Conservation (phyloP, 306 rosid genomes). For the Glycine latifolia region DNA sequence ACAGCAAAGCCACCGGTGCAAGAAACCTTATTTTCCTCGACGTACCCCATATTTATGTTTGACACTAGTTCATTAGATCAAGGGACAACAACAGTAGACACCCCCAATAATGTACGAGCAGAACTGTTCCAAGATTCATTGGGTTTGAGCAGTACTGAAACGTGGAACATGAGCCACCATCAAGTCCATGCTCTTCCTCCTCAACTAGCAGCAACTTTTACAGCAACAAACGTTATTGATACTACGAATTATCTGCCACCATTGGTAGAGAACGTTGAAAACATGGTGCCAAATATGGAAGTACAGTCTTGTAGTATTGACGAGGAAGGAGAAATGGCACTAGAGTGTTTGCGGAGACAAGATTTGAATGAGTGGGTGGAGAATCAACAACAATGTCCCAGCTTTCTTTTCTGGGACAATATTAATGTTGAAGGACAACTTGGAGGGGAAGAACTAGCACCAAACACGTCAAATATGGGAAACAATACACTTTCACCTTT, state of each 20-base stretch:
- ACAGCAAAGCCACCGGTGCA: conserved; percentile 56
- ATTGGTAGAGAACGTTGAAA: conserved; percentile 75
- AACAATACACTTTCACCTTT: conserved; percentile 66
- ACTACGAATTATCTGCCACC: conserved; percentile 69
- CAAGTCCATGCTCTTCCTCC: conserved; percentile 58
- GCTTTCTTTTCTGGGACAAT: conserved; percentile 86
- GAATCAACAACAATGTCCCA: conserved; percentile 74
- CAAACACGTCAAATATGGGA: conserved; percentile 62
- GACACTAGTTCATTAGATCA: conserved; percentile 65
- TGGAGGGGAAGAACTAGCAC: conserved; percentile 58
- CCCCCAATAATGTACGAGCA: conserved; percentile 42
- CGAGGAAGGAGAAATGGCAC: conserved; percentile 66
- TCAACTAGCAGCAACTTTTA: conserved; percentile 35
- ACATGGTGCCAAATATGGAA: conserved; percentile 57
- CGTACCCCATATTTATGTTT: conserved; percentile 85
- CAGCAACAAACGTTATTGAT: conserved; percentile 43
- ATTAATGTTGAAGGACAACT: conserved; percentile 58
- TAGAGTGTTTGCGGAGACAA: conserved; percentile 76
- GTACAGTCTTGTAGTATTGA: conserved; percentile 60
- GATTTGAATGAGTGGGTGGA: conserved; percentile 81
- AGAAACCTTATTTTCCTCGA: conserved; percentile 64
- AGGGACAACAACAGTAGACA: conserved; percentile 30
- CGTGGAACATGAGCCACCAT: conserved; percentile 79
- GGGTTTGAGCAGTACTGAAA: conserved; percentile 53
- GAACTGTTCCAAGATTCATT: conserved; percentile 62